Evolutionary conservation across 305 asterid species (phyloP).

Genomic region (Nicotiana rustica): DNA sequence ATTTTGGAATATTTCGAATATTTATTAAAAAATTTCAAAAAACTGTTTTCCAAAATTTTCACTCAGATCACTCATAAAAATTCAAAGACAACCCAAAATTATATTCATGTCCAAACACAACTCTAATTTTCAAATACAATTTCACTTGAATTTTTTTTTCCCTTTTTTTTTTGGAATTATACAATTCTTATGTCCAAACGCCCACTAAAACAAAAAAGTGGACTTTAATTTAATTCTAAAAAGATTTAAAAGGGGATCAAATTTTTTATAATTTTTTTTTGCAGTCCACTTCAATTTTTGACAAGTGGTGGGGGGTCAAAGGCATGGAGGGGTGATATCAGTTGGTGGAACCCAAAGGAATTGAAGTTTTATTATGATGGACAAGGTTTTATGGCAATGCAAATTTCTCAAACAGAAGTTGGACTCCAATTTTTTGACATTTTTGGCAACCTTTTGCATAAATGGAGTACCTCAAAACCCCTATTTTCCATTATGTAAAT

Average conservation of each 20-base stretch:
- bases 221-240: background rate
- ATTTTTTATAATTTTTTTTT: background rate
- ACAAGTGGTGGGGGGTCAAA: slow-evolving; percentile 88
- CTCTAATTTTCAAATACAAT: no score
- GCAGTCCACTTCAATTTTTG: slow-evolving; percentile 64
- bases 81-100: no score
- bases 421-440: slow-evolving; percentile 57
- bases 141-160: no score
- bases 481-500: slow-evolving; percentile 41
- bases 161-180: no score
- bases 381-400: slow-evolving; percentile 77
- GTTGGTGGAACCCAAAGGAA: slow-evolving; percentile 47
- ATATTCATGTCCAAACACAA: no score
- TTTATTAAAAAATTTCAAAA: no score
- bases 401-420: slow-evolving; percentile 51
- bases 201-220: background rate
- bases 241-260: background rate
- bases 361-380: slow-evolving; percentile 70
- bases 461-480: slow-evolving; percentile 53
- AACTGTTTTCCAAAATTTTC: no score
- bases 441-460: slow-evolving; percentile 57
- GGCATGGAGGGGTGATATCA: slow-evolving; percentile 63
- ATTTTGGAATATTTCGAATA: no score
- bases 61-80: no score
- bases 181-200: no score